Conservation (phyloP, 2,329 filamentous ascomycete genomes). For the Aureobasidium leucospermi region DNA sequence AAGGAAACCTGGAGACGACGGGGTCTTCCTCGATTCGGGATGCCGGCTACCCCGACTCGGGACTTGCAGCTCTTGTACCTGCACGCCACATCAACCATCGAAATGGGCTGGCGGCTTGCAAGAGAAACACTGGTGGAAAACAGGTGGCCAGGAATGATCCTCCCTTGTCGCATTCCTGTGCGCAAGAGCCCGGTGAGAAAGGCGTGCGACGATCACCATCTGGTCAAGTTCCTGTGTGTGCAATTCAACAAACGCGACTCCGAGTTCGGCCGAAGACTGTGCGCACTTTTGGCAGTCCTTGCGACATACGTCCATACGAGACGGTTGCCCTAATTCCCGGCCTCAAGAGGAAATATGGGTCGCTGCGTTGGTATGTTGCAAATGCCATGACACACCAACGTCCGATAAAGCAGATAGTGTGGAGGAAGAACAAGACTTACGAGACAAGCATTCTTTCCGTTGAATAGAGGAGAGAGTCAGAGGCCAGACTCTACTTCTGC, state of each 20-base stretch:
- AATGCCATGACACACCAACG: slow-evolving; percentile 4
- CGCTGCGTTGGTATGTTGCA: background rate
- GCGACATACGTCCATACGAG: background rate
- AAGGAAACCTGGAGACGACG: background rate
- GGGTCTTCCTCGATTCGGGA: background rate
- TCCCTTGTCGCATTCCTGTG: background rate
- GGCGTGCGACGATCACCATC: background rate
- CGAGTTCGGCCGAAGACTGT: background rate
- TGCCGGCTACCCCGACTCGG: background rate
- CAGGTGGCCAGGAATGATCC: background rate
- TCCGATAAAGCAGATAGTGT: background rate
- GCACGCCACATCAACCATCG: background rate
- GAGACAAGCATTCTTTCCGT: slow-evolving; percentile 6
- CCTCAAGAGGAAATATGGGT: background rate
- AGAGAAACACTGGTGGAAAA: background rate
- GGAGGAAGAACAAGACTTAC: background rate
- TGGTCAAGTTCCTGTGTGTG: background rate
- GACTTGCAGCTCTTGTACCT: background rate
- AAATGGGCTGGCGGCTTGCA: background rate
- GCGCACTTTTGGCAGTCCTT: background rate
- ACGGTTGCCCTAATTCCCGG: background rate
- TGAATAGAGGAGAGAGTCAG: slow-evolving; percentile 7
- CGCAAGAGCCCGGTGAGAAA: background rate
- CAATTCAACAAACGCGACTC: background rate
- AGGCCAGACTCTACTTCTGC: background rate